Evolutionary conservation across 768 basidiomycete species (phyloP), one percentile per base, ranked within the genome.

Genomic region (Tylopilus vinaceipallidus): DNA sequence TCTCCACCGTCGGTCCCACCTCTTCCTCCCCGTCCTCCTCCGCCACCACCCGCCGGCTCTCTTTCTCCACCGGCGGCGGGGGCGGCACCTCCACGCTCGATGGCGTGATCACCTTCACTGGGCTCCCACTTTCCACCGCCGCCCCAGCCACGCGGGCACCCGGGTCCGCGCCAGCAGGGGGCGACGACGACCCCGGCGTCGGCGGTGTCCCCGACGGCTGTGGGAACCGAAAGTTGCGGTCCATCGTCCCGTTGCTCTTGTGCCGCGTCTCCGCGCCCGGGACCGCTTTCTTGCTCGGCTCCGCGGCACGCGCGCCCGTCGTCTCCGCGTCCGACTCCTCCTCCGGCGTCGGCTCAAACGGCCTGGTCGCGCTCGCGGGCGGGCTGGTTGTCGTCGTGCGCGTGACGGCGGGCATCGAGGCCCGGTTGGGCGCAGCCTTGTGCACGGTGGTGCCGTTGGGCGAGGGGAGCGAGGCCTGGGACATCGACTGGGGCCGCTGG

Each of bases 21-120:
- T 90, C 89, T 45, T 88, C 88, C 32, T 88, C 86, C 0, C 65
- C 78, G 9, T 83, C 67, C 23, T 84, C 84, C 27, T 81, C 84
- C 19, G 66, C 59, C 17, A 67, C 58, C 9, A 67, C 69, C 53
- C 71, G 61, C 45, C 71, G 63, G 29, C 68, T 71, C 65, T 90
- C 86, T 69, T 91, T 89, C 63, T 87, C 84, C 13, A 88, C 76
- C 1, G 86, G 86, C 22, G 88, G 87, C 4, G 89, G 89, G 0
- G 88, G 83, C 4, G 87, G 88, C 6, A 91, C 84, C 61, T 91
- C 87, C 12, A 87, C 84, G 45, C 73, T 82, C 20, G 81, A 76
- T 2, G 84, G 82, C 17, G 80, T 75, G 20, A 84, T 71, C 4
- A 83, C 69, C 22, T 55, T 64, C 6, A 68, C 59, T 4, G 42